These are phyloP conservation scores for Tetrapisispora fleetii DNA, from an alignment of 805 yeast genomes.

Conservation along the genomic window DNA sequence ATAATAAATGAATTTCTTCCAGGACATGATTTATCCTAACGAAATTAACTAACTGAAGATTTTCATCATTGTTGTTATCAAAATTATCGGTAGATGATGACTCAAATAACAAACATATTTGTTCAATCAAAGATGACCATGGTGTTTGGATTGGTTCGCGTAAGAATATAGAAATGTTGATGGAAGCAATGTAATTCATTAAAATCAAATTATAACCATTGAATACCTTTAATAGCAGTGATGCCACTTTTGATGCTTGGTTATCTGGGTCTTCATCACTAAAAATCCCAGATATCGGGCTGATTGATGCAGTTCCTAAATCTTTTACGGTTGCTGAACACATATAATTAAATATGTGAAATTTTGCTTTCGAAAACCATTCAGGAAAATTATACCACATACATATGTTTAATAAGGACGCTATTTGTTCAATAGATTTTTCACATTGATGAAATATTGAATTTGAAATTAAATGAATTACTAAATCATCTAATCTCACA, in stretches of 20 bases:
- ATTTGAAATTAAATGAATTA: conserved; percentile 40
- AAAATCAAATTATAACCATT: conserved; percentile 28
- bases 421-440: conserved; percentile 59
- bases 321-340: conserved; percentile 66
- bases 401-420: conserved; percentile 49
- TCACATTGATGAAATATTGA: conserved; percentile 62
- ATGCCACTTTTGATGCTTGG: conserved; percentile 10
- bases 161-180: conserved; percentile 54
- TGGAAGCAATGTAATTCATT: conserved; percentile 49
- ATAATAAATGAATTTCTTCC: conserved; percentile 48
- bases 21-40: conserved; percentile 51
- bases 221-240: conserved; percentile 14
- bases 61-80: conserved; percentile 24
- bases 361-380: conserved; percentile 66
- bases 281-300: conserved; percentile 29
- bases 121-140: conserved; percentile 38
- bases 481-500: conserved; percentile 42
- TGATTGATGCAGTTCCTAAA: conserved; percentile 54
- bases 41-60: conserved; percentile 42
- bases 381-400: conserved; percentile 84
- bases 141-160: conserved; percentile 51
- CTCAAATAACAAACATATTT: conserved; percentile 11
- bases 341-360: conserved; percentile 58
- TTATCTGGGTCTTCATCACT: conserved; percentile 14
- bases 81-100: background rate